Conservation (phyloP, 805 yeast genomes). For the Allodekkera sacchari region DNA sequence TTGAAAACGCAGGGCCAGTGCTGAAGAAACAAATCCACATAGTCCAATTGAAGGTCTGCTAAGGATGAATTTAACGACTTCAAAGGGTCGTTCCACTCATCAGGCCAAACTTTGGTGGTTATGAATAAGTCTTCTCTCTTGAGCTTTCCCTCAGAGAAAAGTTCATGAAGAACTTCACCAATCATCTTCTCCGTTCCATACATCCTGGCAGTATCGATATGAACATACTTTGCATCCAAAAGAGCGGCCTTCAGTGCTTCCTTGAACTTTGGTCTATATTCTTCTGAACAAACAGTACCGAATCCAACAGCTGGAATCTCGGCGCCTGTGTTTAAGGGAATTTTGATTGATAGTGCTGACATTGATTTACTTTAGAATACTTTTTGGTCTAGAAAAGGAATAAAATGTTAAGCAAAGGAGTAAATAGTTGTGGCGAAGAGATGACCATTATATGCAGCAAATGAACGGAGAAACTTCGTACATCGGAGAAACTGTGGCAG, state of each 20-base stretch:
- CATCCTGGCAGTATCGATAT: conserved; percentile 45
- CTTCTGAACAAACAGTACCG: conserved; percentile 41
- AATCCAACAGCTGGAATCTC: conserved; percentile 61
- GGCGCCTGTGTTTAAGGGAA: conserved; percentile 53
- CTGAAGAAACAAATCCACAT: conserved; percentile 38
- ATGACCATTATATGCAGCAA: no score
- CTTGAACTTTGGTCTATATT: conserved; percentile 8
- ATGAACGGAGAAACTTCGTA: no score
- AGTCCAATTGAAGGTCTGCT: conserved; percentile 32
- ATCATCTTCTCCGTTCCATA: conserved; percentile 36
- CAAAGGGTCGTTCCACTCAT: conserved; percentile 31
- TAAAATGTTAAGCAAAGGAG: no score
- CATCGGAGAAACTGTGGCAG: no score
- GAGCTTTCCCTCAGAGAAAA: conserved; percentile 36
- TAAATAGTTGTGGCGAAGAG: no score
- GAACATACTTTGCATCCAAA: conserved; percentile 37
- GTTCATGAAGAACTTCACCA: conserved; percentile 39
- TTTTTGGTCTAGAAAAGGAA: no score
- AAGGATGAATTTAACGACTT: conserved; percentile 34
- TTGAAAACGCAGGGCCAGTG: conserved; percentile 42
- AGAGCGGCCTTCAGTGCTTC: conserved; percentile 18
- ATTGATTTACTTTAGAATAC: no score
- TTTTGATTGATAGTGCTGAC: conserved; percentile 10
- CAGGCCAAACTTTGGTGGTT: conserved; percentile 67
- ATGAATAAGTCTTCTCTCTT: conserved; percentile 52